Evolutionary conservation across 805 yeast genomes (phyloP).

Genomic region (Yarrowia bubula): DNA sequence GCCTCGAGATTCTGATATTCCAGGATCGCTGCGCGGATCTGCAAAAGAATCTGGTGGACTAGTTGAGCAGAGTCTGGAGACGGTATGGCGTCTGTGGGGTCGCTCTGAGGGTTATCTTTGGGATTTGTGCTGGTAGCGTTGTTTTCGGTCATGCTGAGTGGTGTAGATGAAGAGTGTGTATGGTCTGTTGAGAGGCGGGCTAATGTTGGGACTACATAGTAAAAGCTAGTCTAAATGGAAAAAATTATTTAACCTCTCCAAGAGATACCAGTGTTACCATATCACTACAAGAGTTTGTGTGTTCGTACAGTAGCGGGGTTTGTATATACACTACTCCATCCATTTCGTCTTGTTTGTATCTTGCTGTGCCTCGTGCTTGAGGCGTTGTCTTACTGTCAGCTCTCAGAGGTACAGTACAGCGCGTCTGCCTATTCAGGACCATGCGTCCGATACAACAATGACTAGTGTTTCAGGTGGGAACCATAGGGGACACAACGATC

Average conservation of each 20-base stretch:
- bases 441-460: not conserved
- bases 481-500: not conserved
- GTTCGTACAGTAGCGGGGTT: no score
- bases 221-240: not conserved
- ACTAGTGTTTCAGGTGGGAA: not conserved
- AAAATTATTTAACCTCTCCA: no score
- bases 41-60: constrained; percentile 2
- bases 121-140: not conserved
- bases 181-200: not conserved
- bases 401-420: not conserved
- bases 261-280: no score
- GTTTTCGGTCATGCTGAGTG: not conserved
- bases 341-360: not conserved
- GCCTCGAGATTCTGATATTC: constrained; percentile 23
- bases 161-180: not conserved
- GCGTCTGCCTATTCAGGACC: not conserved
- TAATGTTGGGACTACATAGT: not conserved
- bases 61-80: constrained; percentile 4
- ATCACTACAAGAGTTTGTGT: no score
- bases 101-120: not conserved
- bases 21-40: constrained; percentile 26
- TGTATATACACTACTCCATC: no score
- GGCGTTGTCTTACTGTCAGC: no score
- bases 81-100: not conserved
- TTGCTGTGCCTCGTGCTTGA: not conserved